Evolutionary conservation across 805 yeast species (phyloP), one percentile per base, ranked within the genome.

Genomic region (Komagataella populi): DNA sequence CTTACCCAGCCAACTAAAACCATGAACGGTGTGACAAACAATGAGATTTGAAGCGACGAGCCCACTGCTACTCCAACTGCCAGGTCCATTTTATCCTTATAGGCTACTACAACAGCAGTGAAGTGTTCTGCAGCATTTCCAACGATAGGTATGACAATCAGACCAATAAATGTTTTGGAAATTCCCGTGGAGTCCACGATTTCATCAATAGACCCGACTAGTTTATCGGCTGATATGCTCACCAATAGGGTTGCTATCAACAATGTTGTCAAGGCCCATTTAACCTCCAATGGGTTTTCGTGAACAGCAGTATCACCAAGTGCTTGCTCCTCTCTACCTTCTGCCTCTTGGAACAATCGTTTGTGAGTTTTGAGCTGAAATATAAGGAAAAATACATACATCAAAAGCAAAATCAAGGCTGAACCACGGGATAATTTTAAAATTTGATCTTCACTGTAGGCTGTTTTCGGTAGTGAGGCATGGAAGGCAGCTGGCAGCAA

Each of bases 101-200:
- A 80, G 20, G 99, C 98, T 49, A 93, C 98, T 55, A 88, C 77
- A 44, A 93, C 84, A 3, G 98, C 96, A 17, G 99, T 93, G 50
- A 88, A 98, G 67, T 93, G 99, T 67, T 93, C 99, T 10, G 98
- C 98, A 2, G 99, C 99, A 61, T 93, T 93, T 52, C 98, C 99
- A 23, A 93, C 98, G 55, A 93, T 91, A 45, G 99, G 99, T 55
- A 93, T 84, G 48, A 93, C 80, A 58, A 93, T 84, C 57, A 93
- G 73, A 64, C 98, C 98, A 60, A 93, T 88, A 60, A 93, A 93
- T 0, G 98, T 89, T 76, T 91, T 90, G 47, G 96, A 86, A 51
- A 93, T 73, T 3, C 96, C 96, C 2, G 95, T 80, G 30, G 80
- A 70, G 53, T 72, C 86, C 44, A 93, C 98, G 56, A 91, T 80